A percentile compares a stretch with the other conserved stretches of the same genome.
Evolutionary conservation across 2,329 filamentous ascomycete species (phyloP).

Genomic region (Verticillium tricorpus): DNA sequence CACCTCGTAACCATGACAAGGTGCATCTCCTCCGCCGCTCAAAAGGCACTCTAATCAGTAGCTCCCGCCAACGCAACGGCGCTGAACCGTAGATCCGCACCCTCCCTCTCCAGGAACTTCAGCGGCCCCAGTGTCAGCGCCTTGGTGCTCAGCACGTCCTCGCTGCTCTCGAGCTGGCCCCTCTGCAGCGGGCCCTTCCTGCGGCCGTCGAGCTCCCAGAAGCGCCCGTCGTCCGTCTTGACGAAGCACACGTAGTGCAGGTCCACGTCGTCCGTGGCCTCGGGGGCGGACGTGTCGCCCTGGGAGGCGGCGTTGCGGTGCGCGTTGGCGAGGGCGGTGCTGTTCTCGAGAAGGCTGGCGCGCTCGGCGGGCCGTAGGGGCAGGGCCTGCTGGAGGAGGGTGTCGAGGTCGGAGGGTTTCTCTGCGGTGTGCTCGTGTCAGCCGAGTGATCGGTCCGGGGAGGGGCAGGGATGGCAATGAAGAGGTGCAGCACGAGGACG

Average conservation of each 20-base stretch:
- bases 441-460: neutral
- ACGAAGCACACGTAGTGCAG: constrained; percentile 96
- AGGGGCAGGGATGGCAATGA: no score
- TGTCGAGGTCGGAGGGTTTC: constrained; percentile 52
- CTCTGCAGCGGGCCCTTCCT: constrained; percentile 52
- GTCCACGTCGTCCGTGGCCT: constrained; percentile 77
- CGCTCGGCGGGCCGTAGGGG: constrained; percentile 63
- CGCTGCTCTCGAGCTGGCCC: constrained; percentile 51
- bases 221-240: constrained; percentile 60
- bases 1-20: no score
- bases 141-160: constrained; percentile 71
- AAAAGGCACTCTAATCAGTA: constrained; percentile 32
- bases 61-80: constrained; percentile 51
- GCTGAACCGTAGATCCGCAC: constrained; percentile 53
- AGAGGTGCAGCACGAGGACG: no score
- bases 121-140: constrained; percentile 66
- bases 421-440: constrained; percentile 23
- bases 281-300: constrained; percentile 76
- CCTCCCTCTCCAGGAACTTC: constrained; percentile 52
- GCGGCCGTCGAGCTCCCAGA: constrained; percentile 59
- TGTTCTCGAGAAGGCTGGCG: constrained; percentile 72
- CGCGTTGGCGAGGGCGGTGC: constrained; percentile 68
- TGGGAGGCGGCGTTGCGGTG: constrained; percentile 72
- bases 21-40: neutral
- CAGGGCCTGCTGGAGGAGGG: constrained; percentile 65